These are phyloP conservation scores for Cryphonectria naterciae DNA, from an alignment of 2,329 filamentous ascomycete species.

Conservation along the genomic window DNA sequence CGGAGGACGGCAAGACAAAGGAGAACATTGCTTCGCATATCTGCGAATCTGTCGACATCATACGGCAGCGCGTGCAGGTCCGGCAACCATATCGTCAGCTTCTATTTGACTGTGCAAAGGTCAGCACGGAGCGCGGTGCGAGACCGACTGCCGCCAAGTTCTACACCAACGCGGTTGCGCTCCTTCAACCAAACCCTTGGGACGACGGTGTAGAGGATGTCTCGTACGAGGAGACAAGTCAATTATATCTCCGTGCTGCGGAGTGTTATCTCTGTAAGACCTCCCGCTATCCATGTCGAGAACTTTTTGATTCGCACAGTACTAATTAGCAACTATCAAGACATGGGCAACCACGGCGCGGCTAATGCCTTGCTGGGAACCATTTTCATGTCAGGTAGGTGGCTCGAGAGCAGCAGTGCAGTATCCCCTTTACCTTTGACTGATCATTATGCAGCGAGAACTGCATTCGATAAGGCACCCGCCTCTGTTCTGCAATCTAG, in stretches of 20 bases:
- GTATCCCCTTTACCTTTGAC: neutral
- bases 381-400: constrained; percentile 64
- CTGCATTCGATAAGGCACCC: constrained; percentile 77
- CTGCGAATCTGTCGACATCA: constrained; percentile 74
- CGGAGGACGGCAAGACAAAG: constrained; percentile 62
- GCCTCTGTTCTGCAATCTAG: constrained; percentile 84
- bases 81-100: constrained; percentile 73
- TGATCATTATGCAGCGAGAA: constrained; percentile 49
- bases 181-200: constrained; percentile 85
- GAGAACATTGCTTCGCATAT: constrained; percentile 83
- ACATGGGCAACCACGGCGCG: constrained; percentile 71
- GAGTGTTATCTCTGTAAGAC: constrained; percentile 69
- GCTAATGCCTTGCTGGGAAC: constrained; percentile 70
- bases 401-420: neutral
- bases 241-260: constrained; percentile 76
- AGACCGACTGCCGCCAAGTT: constrained; percentile 81
- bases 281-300: constrained; percentile 38
- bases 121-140: constrained; percentile 80
- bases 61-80: constrained; percentile 65
- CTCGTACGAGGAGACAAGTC: constrained; percentile 83
- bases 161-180: constrained; percentile 73
- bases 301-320: neutral
- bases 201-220: constrained; percentile 69
- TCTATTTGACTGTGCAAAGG: constrained; percentile 77
- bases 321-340: neutral